Conservation (phyloP, 768 basidiomycete genomes). For the Cubamyces sp. region DNA sequence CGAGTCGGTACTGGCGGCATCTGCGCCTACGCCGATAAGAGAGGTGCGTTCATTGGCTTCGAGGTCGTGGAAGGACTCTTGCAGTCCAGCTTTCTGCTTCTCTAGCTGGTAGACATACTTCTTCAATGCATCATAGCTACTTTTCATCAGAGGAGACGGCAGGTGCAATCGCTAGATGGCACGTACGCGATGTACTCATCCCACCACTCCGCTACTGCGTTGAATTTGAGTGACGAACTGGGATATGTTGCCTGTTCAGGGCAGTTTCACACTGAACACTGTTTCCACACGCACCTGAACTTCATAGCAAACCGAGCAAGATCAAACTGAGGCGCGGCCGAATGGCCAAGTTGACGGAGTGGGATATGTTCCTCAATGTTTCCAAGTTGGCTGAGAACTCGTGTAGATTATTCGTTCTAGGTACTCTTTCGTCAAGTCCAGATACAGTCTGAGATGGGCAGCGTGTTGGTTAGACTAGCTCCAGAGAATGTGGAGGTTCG, state of each 20-base stretch:
- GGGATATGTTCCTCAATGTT: slow-evolving; percentile 31
- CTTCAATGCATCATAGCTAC: slow-evolving; percentile 84
- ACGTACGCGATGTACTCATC: slow-evolving; percentile 88
- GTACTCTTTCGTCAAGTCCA: too few relatives aligned
- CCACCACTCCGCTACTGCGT: slow-evolving; percentile 91
- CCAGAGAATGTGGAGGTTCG: too few relatives aligned
- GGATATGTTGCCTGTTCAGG: not conserved
- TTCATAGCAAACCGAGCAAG: slow-evolving; percentile 50
- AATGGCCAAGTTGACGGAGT: slow-evolving; percentile 28
- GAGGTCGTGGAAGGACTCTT: slow-evolving; percentile 49
- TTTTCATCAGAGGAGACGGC: not conserved
- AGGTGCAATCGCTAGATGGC: not conserved
- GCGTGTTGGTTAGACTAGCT: too few relatives aligned
- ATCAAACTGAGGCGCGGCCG: slow-evolving; percentile 20
- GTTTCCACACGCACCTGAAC: slow-evolving; percentile 51
- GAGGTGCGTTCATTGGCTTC: slow-evolving; percentile 66
- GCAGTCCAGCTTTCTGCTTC: slow-evolving; percentile 64
- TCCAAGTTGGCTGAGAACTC: not conserved
- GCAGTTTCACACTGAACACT: not conserved
- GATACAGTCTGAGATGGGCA: too few relatives aligned
- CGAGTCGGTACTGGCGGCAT: slow-evolving; percentile 49
- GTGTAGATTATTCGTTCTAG: too few relatives aligned
- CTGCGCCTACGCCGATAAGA: slow-evolving; percentile 48
- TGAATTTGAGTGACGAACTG: slow-evolving; percentile 88
- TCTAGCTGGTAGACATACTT: slow-evolving; percentile 86